Evolutionary conservation across 768 basidiomycete species (phyloP), one percentile per base, ranked within the genome.

Genomic region (Hygrophorus pudorinus): DNA sequence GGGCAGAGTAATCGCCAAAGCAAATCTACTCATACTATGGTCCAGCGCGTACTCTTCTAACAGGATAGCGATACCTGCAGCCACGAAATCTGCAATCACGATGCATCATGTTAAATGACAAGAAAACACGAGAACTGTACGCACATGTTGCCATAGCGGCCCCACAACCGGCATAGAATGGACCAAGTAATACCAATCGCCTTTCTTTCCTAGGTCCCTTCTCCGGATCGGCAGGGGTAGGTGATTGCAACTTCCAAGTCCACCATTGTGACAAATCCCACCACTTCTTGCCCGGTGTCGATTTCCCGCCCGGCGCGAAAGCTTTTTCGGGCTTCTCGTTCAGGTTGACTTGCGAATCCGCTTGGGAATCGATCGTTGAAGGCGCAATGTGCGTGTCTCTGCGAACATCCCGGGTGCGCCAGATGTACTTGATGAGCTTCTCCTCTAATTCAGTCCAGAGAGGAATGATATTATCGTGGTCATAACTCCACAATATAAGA

Each of bases 401-500:
- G 7, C 59, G 53, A 2, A 57, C 53, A 40, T 62, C 51, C 29
- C 78, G 70, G 16, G 67, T 61, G 38, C 70, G 62, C 75, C 75
- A 77, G 40, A 74, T 67, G 38, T 73, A 64, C 46, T 74, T 76
- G 66, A 76, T 72, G 58, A 73, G 50, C 65, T 79, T 81, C 17
- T 77, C 72, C 50, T 87, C 81, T 53, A 88, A 85, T 55, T 85
- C 85, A 9, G 63, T 59, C 57, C 73, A 79, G n/a, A 80, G 57
- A 0, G 81, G 80, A 42, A 92, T 81, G 51, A 93, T 83, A 49
- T 66, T 68, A 56, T 91, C 87, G 31, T 92, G 69, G 53, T 81
- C 73, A 62, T 92, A 85, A 1, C 84, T 77, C 90, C 90, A 93
- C 14, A 85, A 76, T 16, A 91, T 71, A 18, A 93, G 68, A 33